Conservation (phyloP, 2,329 filamentous ascomycete species). For the Diaporthe sp. region DNA sequence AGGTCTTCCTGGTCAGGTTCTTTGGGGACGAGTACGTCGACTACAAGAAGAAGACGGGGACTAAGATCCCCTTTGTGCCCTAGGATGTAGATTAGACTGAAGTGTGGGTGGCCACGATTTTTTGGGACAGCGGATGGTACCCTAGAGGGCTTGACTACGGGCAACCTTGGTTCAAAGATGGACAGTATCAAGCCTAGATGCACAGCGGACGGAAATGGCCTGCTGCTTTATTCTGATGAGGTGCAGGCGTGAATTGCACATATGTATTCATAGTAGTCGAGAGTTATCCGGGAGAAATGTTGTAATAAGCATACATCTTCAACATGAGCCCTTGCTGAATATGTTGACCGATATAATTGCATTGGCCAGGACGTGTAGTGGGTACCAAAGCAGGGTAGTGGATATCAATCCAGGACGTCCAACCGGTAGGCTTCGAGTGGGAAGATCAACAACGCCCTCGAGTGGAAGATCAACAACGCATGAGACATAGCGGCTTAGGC, state of each 20-base stretch:
- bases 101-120: neutral
- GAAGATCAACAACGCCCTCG: neutral
- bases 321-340: neutral
- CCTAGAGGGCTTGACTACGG: constrained; percentile 11
- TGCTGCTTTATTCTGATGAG: neutral
- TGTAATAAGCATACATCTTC: neutral
- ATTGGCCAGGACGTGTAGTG: too few species aligned
- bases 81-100: constrained; percentile 36
- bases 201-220: neutral
- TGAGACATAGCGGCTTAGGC: too few species aligned
- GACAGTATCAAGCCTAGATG: constrained; percentile 8
- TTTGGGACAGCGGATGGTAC: neutral
- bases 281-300: neutral
- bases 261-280: neutral
- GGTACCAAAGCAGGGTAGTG: too few species aligned
- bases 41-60: constrained; percentile 79
- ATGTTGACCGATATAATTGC: too few species aligned
- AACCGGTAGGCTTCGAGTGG: neutral
- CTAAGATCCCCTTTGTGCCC: constrained; percentile 84
- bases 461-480: too few species aligned
- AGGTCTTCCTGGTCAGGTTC: constrained; percentile 82
- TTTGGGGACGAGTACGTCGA: constrained; percentile 86
- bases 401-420: neutral
- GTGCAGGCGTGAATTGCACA: neutral
- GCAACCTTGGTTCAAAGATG: constrained; percentile 7